These are phyloP conservation scores for Kodamaea sagamina DNA, from an alignment of 805 yeast species.

Conservation along the genomic window DNA sequence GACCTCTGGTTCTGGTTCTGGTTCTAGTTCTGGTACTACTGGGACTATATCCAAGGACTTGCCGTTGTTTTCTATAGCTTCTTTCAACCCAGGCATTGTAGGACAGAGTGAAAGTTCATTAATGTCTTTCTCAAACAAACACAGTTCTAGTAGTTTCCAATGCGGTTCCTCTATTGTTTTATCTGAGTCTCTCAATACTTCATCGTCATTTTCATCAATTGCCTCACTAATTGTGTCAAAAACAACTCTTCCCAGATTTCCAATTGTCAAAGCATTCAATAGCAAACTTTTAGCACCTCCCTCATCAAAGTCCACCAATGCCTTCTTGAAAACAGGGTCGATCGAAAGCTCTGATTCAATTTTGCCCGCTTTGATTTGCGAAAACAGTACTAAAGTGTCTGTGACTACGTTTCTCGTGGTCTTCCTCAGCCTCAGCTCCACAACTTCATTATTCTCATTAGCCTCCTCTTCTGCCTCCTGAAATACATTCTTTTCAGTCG, in stretches of 20 bases:
- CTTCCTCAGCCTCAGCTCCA: not conserved
- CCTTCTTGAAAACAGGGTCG: constrained; percentile 33
- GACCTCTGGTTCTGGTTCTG: not conserved
- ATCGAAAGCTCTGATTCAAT: constrained; percentile 24
- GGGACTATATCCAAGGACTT: not conserved
- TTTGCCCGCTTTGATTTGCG: constrained; percentile 13
- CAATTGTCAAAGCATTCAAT: constrained; percentile 27
- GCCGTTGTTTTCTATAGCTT: constrained; percentile 1
- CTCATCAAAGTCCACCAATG: constrained; percentile 32
- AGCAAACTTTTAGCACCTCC: constrained; percentile 34
- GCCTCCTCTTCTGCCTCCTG: constrained; percentile 24
- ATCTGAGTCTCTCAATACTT: constrained; percentile 1
- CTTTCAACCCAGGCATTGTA: constrained; percentile 15
- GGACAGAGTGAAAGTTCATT: constrained; percentile 18
- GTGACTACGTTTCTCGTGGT: not conserved
- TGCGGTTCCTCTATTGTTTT: constrained; percentile 9
- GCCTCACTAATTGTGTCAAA: constrained; percentile 13
- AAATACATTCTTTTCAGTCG: constrained; percentile 31
- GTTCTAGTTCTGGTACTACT: not conserved
- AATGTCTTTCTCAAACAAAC: constrained; percentile 16
- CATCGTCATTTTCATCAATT: not conserved
- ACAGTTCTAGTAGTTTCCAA: constrained; percentile 11
- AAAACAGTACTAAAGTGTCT: constrained; percentile 10
- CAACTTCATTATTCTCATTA: not conserved
- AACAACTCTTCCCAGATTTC: constrained; percentile 26